Percentiles rank a stretch among this genome's conserved stretches.
Evolutionary conservation across 306 rosid genomes (phyloP).

Genomic region (Dryas drummondii): DNA sequence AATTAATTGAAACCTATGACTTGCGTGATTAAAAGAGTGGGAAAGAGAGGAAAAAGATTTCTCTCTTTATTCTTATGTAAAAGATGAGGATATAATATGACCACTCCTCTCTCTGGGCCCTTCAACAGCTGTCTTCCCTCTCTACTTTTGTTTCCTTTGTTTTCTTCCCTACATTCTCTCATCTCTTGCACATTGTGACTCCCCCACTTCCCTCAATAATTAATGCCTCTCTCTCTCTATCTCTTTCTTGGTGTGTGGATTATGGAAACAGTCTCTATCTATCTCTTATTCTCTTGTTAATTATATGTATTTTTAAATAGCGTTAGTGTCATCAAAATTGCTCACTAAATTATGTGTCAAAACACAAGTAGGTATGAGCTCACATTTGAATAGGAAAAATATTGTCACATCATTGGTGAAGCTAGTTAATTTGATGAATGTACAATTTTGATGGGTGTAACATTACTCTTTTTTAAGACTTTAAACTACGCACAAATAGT

Average conservation of each 20-base stretch:
- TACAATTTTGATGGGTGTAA: no score
- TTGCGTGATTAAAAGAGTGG: no score
- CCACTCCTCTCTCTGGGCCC: constrained; percentile 41
- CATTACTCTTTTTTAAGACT: not conserved
- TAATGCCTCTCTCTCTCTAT: constrained; percentile 31
- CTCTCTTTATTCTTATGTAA: constrained; percentile 25
- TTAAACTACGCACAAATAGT: constrained; percentile 6
- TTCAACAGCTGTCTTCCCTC: constrained; percentile 61
- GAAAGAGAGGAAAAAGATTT: not conserved
- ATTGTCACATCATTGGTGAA: no score
- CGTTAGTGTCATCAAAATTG: no score
- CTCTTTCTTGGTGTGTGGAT: constrained; percentile 23
- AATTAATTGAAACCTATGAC: no score
- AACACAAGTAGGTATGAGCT: no score
- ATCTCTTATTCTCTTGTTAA: no score
- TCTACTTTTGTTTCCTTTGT: constrained; percentile 34
- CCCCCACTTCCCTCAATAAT: constrained; percentile 59
- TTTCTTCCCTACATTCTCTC: constrained; percentile 40
- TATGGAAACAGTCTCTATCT: constrained; percentile 16
- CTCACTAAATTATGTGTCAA: no score
- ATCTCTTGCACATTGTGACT: constrained; percentile 51
- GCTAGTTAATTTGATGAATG: no score
- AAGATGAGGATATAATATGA: constrained; percentile 45
- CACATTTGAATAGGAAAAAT: no score
- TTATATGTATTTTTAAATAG: no score